phyloP scores from a whole-genome alignment of 768 basidiomycete species.

The Psilocybe cyanescens region DNA sequence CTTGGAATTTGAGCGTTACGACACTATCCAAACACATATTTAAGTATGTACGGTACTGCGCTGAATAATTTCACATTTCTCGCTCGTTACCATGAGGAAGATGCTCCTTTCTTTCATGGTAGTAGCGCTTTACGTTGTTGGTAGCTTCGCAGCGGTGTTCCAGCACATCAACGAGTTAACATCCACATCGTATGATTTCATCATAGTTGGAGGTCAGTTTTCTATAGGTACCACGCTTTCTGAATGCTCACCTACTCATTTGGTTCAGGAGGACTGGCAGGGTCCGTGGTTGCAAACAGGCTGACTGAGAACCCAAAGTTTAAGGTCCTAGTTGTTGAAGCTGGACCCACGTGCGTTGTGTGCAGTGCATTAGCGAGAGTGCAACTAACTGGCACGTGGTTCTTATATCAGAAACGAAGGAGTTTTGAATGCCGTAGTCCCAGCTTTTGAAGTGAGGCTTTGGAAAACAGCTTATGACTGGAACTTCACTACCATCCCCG shows the following conservation, averaged over 20 bases:
- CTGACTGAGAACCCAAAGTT: conserved; percentile 51
- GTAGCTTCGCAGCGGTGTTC: background rate
- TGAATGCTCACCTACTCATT: no score
- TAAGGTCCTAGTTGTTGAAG: conserved; percentile 55
- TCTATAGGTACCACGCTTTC: no score
- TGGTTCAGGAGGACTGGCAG: conserved; percentile 49
- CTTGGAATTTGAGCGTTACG: no score
- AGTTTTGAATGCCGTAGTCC: background rate
- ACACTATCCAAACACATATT: no score
- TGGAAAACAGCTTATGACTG: conserved; percentile 1
- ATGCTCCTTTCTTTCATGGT: no score
- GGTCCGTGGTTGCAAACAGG: conserved; percentile 56
- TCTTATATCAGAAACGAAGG: conserved; percentile 2
- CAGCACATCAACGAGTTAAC: conserved; percentile 1
- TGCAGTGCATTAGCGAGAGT: no score
- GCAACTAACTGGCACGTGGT: background rate
- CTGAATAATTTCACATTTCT: no score
- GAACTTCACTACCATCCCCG: conserved; percentile 10
- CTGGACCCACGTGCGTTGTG: conserved; percentile 33
- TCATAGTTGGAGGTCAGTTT: conserved; percentile 6
- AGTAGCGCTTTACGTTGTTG: no score
- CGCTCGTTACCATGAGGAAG: no score
- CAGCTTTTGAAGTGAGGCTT: background rate
- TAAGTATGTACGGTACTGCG: no score
- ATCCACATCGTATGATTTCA: background rate